phyloP scores from a whole-genome alignment of 257 asterid species.

The Solanum lycopersicoides region DNA sequence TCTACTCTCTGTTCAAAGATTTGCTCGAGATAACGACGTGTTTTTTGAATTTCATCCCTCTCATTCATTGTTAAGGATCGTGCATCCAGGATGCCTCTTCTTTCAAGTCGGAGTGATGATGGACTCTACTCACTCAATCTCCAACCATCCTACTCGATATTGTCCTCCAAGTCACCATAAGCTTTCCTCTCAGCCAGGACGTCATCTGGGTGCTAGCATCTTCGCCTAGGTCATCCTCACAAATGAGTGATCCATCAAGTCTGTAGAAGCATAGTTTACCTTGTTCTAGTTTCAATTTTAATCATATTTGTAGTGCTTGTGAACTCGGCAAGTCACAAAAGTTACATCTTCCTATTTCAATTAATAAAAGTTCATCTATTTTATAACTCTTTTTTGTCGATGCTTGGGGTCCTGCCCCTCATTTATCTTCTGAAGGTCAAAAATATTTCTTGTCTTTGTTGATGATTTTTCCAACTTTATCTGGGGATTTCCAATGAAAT shows the following conservation, averaged over 20 bases:
- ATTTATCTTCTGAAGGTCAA: background rate
- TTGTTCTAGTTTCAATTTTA: background rate
- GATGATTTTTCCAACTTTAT: background rate
- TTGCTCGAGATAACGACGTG: too few relatives aligned
- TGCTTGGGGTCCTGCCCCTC: background rate
- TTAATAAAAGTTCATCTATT: background rate
- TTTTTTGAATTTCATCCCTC: too few relatives aligned
- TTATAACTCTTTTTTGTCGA: background rate
- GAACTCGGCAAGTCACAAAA: background rate
- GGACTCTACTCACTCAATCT: too few relatives aligned
- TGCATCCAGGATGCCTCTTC: too few relatives aligned
- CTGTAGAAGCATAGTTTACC: background rate
- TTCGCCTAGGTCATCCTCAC: background rate
- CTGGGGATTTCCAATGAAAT: background rate
- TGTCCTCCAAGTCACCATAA: too few relatives aligned
- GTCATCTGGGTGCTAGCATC: background rate
- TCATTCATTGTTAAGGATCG: too few relatives aligned
- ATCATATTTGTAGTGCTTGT: background rate
- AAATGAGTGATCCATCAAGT: background rate
- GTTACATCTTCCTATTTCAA: background rate
- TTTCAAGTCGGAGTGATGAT: too few relatives aligned
- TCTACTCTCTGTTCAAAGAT: too few relatives aligned
- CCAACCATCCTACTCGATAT: too few relatives aligned
- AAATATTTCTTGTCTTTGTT: background rate
- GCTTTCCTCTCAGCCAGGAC: too few relatives aligned